These are phyloP conservation scores for Fusarium sororula DNA, from an alignment of 2,329 filamentous ascomycete species.

Conservation along the genomic window DNA sequence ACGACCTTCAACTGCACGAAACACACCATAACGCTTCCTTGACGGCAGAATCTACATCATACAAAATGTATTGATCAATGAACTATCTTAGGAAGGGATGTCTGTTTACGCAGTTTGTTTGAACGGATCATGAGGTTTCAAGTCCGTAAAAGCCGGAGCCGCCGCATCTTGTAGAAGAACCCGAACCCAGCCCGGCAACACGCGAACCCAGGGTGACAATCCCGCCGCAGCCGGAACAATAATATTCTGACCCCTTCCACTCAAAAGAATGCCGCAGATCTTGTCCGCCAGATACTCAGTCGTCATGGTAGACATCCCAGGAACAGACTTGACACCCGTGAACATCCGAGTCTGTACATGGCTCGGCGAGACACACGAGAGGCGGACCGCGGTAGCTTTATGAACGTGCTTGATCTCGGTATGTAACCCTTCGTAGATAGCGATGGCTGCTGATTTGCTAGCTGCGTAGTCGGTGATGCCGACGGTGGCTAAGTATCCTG, in stretches of 20 bases:
- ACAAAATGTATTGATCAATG: neutral
- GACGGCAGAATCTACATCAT: neutral
- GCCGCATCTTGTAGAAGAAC: neutral
- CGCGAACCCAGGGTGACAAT: neutral
- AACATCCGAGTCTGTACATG: neutral
- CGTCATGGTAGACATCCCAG: neutral
- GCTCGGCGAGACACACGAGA: neutral
- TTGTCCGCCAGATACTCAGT: neutral
- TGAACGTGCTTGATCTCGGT: neutral
- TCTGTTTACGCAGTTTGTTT: neutral
- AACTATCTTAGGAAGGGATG: neutral
- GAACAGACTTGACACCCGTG: neutral
- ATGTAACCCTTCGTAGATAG: neutral
- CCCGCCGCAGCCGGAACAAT: neutral
- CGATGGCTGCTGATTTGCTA: neutral
- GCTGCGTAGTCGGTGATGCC: neutral
- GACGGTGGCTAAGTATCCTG: neutral
- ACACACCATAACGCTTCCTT: no score
- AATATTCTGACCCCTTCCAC: neutral
- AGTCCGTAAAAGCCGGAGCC: neutral
- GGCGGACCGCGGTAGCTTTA: neutral
- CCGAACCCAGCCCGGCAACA: neutral
- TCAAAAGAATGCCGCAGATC: neutral
- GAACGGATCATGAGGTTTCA: neutral
- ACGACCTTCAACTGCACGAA: no score